These are phyloP conservation scores for Saccharum spontaneum DNA, from an alignment of 176 grass and related monocot genomes.

Conservation along the genomic window DNA sequence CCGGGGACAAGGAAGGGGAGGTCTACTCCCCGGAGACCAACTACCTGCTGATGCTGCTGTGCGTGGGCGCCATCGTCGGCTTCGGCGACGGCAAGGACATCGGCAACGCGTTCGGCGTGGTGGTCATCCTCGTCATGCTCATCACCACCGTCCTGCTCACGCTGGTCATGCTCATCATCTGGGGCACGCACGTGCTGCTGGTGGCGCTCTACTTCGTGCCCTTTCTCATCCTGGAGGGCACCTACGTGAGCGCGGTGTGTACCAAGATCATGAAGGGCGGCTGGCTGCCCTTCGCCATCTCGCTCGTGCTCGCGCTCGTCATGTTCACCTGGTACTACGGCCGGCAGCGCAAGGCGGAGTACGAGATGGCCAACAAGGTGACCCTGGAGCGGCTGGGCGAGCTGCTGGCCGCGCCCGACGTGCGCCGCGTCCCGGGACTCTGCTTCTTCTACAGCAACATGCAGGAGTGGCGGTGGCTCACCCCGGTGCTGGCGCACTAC, in stretches of 20 bases:
- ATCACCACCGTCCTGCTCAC: slow-evolving; percentile 82
- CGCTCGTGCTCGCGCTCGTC: slow-evolving; percentile 63
- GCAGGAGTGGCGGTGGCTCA: slow-evolving; percentile 55
- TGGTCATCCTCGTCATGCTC: slow-evolving; percentile 87
- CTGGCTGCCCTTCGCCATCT: slow-evolving; percentile 77
- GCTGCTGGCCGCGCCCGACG: slow-evolving; percentile 55
- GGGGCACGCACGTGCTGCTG: slow-evolving; percentile 48
- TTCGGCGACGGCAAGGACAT: slow-evolving; percentile 80
- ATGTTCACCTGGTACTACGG: slow-evolving; percentile 89
- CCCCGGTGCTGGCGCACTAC: slow-evolving; percentile 67
- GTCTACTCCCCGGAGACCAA: slow-evolving; percentile 90
- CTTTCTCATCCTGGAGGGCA: slow-evolving; percentile 64
- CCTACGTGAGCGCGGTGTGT: slow-evolving; percentile 64
- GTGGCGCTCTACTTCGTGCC: slow-evolving; percentile 47
- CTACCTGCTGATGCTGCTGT: slow-evolving; percentile 82
- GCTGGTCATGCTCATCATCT: slow-evolving; percentile 79
- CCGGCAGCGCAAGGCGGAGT: slow-evolving; percentile 67
- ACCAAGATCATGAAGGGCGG: slow-evolving; percentile 75
- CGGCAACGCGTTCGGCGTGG: slow-evolving; percentile 85
- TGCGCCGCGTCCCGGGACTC: slow-evolving; percentile 60
- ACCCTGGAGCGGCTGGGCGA: slow-evolving; percentile 50
- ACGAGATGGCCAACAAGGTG: slow-evolving; percentile 73
- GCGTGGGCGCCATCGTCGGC: slow-evolving; percentile 64
- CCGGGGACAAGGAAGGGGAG: slow-evolving; percentile 72
- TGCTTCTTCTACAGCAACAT: slow-evolving; percentile 92